phyloP scores from a whole-genome alignment of 2,329 filamentous ascomycete species.

The Penicillium oxalicum region DNA sequence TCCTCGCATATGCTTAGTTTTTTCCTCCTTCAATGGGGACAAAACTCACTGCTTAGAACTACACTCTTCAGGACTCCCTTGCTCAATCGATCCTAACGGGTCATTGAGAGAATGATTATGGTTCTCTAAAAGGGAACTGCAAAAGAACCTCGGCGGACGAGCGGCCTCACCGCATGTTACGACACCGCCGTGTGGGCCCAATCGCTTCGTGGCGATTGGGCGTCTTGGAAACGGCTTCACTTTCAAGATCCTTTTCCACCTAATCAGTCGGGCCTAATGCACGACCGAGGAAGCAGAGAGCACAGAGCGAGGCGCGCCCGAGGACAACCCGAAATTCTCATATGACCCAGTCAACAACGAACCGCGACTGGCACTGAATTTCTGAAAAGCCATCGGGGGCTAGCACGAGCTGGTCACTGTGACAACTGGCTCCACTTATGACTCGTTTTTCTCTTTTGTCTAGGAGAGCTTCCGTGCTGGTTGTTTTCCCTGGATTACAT shows the following conservation, averaged over 20 bases:
- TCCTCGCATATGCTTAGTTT: too few relatives aligned
- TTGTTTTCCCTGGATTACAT: constrained; percentile 7
- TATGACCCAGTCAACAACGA: too few relatives aligned
- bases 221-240: not conserved
- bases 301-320: not conserved
- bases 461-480: constrained; percentile 4
- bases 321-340: too few relatives aligned
- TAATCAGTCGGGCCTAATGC: not conserved
- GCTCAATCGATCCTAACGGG: too few relatives aligned
- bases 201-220: constrained; percentile 11
- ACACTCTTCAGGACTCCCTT: too few relatives aligned
- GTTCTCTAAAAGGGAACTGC: not conserved
- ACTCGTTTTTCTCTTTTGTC: constrained; percentile 1
- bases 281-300: not conserved
- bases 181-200: constrained; percentile 10
- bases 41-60: too few relatives aligned
- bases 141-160: constrained; percentile 11
- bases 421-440: constrained; percentile 16
- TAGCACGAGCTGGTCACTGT: constrained; percentile 22
- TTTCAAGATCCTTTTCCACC: not conserved
- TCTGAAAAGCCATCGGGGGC: constrained; percentile 3
- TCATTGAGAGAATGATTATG: too few relatives aligned
- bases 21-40: too few relatives aligned
- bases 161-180: constrained; percentile 21
- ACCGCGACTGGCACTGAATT: too few relatives aligned